A percentile compares a stretch with the other conserved stretches of the same genome.
Conservation (phyloP, 2,329 filamentous ascomycete genomes). For the Apiospora hydei region DNA sequence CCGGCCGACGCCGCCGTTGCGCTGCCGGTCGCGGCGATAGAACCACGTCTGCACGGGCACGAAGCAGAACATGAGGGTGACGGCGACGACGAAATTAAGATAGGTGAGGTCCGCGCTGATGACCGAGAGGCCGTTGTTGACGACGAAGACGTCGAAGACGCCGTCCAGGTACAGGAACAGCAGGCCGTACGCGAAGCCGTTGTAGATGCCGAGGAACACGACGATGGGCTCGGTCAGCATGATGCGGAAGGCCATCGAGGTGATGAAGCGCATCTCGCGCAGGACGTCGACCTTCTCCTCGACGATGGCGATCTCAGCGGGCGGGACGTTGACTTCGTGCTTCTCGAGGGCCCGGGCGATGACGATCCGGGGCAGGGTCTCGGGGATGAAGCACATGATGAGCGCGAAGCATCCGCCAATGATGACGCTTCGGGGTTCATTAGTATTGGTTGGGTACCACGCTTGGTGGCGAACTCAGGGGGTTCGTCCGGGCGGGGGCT, state of each 20-base stretch:
- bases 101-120: conserved; percentile 49
- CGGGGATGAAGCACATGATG: conserved; percentile 46
- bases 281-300: conserved; percentile 45
- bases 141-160: conserved; percentile 51
- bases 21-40: conserved; percentile 46
- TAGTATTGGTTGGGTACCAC: neutral
- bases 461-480: neutral
- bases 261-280: conserved; percentile 48
- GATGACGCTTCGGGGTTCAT: conserved; percentile 39
- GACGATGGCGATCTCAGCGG: conserved; percentile 41
- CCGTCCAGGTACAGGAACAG: conserved; percentile 52
- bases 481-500: neutral
- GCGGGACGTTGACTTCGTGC: conserved; percentile 34
- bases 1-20: conserved; percentile 43
- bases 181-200: conserved; percentile 51
- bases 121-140: conserved; percentile 49
- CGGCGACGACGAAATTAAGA: conserved; percentile 52
- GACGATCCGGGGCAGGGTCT: conserved; percentile 49
- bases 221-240: conserved; percentile 52
- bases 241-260: conserved; percentile 51
- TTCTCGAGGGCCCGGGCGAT: conserved; percentile 45
- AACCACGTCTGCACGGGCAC: conserved; percentile 51
- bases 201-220: conserved; percentile 48
- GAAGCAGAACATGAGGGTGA: conserved; percentile 49
- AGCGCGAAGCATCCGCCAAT: conserved; percentile 47